Evolutionary conservation across 331 rosid species (phyloP), one percentile per base, ranked within the genome.

Genomic region (Acacia pycnantha): DNA sequence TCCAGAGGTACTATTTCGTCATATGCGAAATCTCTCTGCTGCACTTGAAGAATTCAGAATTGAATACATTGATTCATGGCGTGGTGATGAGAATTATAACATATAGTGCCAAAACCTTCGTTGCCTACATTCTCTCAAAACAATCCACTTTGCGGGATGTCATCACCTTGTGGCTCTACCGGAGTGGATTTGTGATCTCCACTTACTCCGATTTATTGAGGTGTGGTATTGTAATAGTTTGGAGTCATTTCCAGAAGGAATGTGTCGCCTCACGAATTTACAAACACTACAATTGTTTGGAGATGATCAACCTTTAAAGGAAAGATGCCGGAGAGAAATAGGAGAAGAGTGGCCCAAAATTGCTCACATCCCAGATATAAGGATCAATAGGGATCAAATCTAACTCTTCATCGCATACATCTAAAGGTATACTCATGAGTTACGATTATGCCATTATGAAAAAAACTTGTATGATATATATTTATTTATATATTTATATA

Each of bases 141-240:
- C 1, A 27, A n/a, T 76, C 8, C 0, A 0, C 2, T 37, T 76
- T 11, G 0, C 0, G 2, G 3, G 0, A 31, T 59, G 50, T 58
- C 10, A 9, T 8, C 2, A 8, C 11, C n/a, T 76, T 7, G 15
- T 1, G n/a, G 10, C 40, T 16, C 59, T 76, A 15, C 79, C 79
- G 0, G 27, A 59, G 56, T 76, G 79, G 79, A 76, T 76, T 10
- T 15, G 69, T n/a, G 9, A 76, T 8, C 41, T 37, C 41, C 2
- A 37, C 8, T 37, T 9, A 37, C 41, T 37, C 41, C 41, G 41
- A 37, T 1, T 0, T 4, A 4, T 76, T 2, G 0, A 31, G 0
- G 0, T 13, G 18, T 26, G 2, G 0, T 0, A 0, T 11, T 37
- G 79, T 33, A 0, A 0, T 2, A 21, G 6, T 0, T 40, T 75